phyloP scores from a whole-genome alignment of 2,329 filamentous ascomycete genomes.

The Fusarium graminum region DNA sequence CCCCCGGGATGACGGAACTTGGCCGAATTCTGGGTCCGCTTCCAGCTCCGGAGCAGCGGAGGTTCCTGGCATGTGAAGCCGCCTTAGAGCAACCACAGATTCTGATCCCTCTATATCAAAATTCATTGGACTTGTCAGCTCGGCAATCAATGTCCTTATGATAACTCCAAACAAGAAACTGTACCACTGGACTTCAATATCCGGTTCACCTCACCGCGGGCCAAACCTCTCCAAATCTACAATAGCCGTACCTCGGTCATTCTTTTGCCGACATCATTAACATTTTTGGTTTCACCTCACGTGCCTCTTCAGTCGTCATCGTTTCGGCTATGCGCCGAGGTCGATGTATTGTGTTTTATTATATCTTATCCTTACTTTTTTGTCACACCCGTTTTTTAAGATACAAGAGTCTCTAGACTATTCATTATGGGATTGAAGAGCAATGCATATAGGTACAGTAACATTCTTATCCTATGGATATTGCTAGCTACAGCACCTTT shows the following conservation, averaged over 20 bases:
- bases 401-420: background rate
- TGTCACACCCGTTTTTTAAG: background rate
- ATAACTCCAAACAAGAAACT: conserved; percentile 3
- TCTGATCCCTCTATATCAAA: conserved; percentile 7
- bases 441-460: conserved; percentile 8
- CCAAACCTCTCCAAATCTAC: conserved; percentile 3
- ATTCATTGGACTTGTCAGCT: background rate
- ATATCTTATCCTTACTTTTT: background rate
- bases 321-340: conserved; percentile 43
- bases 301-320: conserved; percentile 16
- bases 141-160: conserved; percentile 26
- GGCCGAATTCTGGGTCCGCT: conserved; percentile 42
- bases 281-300: conserved; percentile 26
- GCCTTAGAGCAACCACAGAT: conserved; percentile 6
- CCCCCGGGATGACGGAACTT: conserved; percentile 46
- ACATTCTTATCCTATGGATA: conserved; percentile 23
- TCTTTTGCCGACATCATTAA: conserved; percentile 26
- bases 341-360: background rate
- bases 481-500: conserved; percentile 9
- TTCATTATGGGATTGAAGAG: background rate
- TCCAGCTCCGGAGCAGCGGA: conserved; percentile 50
- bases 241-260: conserved; percentile 39
- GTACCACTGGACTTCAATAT: conserved; percentile 24
- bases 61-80: conserved; percentile 51
- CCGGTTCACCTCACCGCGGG: conserved; percentile 17